Conservation (phyloP, 495 filamentous ascomycete species). For the Penicillium parvum region DNA sequence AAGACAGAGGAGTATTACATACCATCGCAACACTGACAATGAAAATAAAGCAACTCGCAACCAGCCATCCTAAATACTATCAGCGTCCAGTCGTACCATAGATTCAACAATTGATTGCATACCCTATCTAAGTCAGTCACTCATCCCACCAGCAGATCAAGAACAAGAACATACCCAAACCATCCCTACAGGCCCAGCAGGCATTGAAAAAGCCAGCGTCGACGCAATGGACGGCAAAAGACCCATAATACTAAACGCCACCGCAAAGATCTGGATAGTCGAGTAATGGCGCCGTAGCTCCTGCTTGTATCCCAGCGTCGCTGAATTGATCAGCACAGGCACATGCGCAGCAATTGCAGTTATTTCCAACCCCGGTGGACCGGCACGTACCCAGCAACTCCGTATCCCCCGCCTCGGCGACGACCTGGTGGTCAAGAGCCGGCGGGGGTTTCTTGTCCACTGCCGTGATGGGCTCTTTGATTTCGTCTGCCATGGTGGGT, state of each 20-base stretch:
- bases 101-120: slow-evolving; percentile 2
- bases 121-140: slow-evolving; percentile 23
- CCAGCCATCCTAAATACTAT: slow-evolving; percentile 51
- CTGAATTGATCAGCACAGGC: slow-evolving; percentile 6
- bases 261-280: slow-evolving; percentile 63
- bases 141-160: background rate
- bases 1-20: slow-evolving; percentile 2
- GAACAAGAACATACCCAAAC: slow-evolving; percentile 49
- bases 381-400: slow-evolving; percentile 28
- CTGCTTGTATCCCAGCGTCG: slow-evolving; percentile 62
- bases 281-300: slow-evolving; percentile 64
- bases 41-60: slow-evolving; percentile 59
- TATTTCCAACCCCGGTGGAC: background rate
- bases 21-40: slow-evolving; percentile 64
- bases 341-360: background rate
- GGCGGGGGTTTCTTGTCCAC: slow-evolving; percentile 1
- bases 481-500: slow-evolving; percentile 13
- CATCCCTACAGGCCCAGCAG: slow-evolving; percentile 65
- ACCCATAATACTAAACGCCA: slow-evolving; percentile 71
- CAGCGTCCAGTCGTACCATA: slow-evolving; percentile 7
- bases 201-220: slow-evolving; percentile 60
- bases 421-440: slow-evolving; percentile 4
- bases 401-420: slow-evolving; percentile 22
- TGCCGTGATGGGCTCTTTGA: slow-evolving; percentile 7
- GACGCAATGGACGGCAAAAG: slow-evolving; percentile 66